phyloP scores from a whole-genome alignment of 495 filamentous ascomycete species.

The Cenococcum geophilum region DNA sequence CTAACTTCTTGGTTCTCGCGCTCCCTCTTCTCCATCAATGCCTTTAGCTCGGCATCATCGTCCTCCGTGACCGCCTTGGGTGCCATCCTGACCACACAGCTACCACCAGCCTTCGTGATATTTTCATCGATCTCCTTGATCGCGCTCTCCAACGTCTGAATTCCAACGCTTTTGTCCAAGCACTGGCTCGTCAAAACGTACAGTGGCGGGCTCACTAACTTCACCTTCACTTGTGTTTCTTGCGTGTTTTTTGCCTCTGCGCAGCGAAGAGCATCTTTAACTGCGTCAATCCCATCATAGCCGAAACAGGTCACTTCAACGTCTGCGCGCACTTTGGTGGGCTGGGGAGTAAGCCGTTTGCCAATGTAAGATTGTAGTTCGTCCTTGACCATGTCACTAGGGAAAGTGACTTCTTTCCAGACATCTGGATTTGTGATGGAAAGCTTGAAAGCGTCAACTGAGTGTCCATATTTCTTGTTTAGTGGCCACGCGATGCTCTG shows the following conservation, averaged over 20 bases:
- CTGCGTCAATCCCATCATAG: slow-evolving; percentile 97
- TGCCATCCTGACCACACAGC: slow-evolving; percentile 87
- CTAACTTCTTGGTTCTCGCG: slow-evolving; percentile 95
- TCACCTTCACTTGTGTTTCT: slow-evolving; percentile 92
- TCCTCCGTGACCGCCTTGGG: slow-evolving; percentile 98
- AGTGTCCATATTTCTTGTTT: slow-evolving; percentile 94
- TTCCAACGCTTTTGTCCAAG: slow-evolving; percentile 82
- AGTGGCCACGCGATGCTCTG: slow-evolving; percentile 93
- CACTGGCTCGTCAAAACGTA: slow-evolving; percentile 84
- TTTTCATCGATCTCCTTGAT: slow-evolving; percentile 74
- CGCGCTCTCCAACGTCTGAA: slow-evolving; percentile 74
- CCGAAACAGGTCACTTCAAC: slow-evolving; percentile 95
- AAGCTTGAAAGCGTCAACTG: slow-evolving; percentile 96
- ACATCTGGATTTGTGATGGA: slow-evolving; percentile 97
- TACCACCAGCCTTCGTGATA: slow-evolving; percentile 68
- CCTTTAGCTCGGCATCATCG: slow-evolving; percentile 93
- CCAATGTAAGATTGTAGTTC: slow-evolving; percentile 90
- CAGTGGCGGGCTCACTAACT: slow-evolving; percentile 88
- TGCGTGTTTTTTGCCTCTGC: slow-evolving; percentile 83
- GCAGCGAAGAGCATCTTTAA: slow-evolving; percentile 80
- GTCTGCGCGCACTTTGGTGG: slow-evolving; percentile 95
- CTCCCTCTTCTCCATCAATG: slow-evolving; percentile 98
- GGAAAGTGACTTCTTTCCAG: slow-evolving; percentile 87
- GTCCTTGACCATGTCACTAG: slow-evolving; percentile 72
- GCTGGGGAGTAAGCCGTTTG: slow-evolving; percentile 92